A percentile compares a stretch with the other conserved stretches of the same genome.
Conservation (phyloP, 345 rosid genomes). For the Theobroma cacao region DNA sequence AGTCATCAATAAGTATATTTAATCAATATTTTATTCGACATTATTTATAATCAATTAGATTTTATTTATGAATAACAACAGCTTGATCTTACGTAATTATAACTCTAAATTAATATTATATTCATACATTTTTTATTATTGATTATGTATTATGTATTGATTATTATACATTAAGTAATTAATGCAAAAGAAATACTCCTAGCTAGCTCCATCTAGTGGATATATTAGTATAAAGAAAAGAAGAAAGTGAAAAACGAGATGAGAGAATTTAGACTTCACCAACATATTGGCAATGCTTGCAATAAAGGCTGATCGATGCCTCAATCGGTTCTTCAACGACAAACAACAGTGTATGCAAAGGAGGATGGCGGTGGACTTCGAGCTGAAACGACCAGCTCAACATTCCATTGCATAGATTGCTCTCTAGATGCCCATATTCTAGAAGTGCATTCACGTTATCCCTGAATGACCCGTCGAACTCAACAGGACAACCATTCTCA, state of each 20-base stretch:
- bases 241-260: no score
- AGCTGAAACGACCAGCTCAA: constrained; percentile 90
- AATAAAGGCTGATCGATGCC: constrained; percentile 46
- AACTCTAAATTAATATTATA: no score
- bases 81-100: no score
- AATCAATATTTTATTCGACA: no score
- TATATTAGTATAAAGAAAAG: background rate
- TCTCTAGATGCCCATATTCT: constrained; percentile 61
- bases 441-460: constrained; percentile 60
- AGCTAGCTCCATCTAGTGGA: no score
- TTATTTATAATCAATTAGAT: no score
- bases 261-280: constrained; percentile 54
- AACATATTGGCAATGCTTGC: constrained; percentile 80
- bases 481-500: constrained; percentile 65
- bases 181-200: no score
- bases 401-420: constrained; percentile 29
- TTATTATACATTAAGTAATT: no score
- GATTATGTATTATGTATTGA: no score
- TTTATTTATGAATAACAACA: no score
- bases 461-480: constrained; percentile 57
- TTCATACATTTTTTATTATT: no score
- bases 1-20: no score
- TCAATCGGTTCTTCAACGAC: constrained; percentile 74
- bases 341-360: constrained; percentile 60
- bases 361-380: constrained; percentile 74